These are phyloP conservation scores for Pycnococcus provasolii DNA, from an alignment of 139 green algal species.

Conservation along the genomic window DNA sequence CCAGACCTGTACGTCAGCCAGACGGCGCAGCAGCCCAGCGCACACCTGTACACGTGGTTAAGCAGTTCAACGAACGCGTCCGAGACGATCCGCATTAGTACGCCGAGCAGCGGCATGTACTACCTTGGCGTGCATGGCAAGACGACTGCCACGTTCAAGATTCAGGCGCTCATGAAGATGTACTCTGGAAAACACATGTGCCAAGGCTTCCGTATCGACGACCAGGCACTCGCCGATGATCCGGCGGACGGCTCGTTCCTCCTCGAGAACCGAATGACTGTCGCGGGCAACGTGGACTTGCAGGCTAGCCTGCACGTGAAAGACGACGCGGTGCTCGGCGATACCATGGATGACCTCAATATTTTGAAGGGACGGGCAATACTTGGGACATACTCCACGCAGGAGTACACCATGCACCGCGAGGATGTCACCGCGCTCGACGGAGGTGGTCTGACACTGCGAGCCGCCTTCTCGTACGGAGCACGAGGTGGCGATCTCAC, in stretches of 20 bases:
- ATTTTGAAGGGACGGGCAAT: background rate
- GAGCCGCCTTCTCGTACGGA: background rate
- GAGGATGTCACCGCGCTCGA: background rate
- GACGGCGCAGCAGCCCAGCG: slow-evolving; percentile 2
- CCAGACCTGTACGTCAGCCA: slow-evolving; percentile 10
- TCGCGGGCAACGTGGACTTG: background rate
- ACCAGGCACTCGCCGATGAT: background rate
- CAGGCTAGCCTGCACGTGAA: background rate
- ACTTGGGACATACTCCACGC: background rate
- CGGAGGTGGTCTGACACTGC: background rate
- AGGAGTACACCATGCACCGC: slow-evolving; percentile 1
- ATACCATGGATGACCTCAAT: background rate
- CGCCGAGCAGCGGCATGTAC: background rate
- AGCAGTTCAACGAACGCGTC: background rate
- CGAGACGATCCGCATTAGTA: background rate
- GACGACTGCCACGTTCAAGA: slow-evolving; percentile 9
- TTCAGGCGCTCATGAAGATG: slow-evolving; percentile 16
- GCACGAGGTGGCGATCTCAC: background rate
- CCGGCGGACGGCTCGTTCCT: slow-evolving; percentile 4
- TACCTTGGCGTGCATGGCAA: slow-evolving; percentile 14
- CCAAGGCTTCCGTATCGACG: slow-evolving; percentile 8
- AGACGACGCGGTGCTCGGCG: slow-evolving; percentile 4
- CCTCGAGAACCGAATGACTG: slow-evolving; percentile 10
- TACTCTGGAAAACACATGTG: slow-evolving; percentile 19
- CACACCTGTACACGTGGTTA: background rate